Base-by-base conservation (phyloP, 345 rosid genomes). In the Euclidium syriacum region DNA sequence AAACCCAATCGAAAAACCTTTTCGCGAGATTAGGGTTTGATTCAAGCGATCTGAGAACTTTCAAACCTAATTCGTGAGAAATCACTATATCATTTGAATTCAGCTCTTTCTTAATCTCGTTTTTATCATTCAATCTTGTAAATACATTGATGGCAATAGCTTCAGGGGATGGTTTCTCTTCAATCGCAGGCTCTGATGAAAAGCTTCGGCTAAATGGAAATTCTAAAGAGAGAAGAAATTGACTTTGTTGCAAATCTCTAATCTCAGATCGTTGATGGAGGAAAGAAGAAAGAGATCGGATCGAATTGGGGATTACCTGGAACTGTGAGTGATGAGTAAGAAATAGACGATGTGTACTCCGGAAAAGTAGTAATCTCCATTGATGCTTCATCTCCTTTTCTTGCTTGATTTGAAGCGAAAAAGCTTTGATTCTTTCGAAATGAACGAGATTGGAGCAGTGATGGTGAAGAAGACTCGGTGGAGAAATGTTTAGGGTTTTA, bases 1-100 rank as follows among this genome's bases (percentile, higher is more conserved):
- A 22, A 64, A 83, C 84, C 90, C 96, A 94, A 40, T 72, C 14
- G 52, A 92, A 89, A 79, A 89, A 75, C 76, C 77, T 77, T 58
- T 57, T 46, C 1, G 98, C 96, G 23, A 65, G 82, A 49, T 71
- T 80, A 10, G 94, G 94, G 52, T 58, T 78, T n/a, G 85, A 76
- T 41, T 73, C 79, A 12, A 84, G 79, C 17, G 67, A 61, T 62
- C 49, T 72, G 67, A 94, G 66, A 53, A 77, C 85, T 55, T 78
- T 77, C 65, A 90, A 66, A 12, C 69, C 80, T 73, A 81, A 44
- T 2, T 85, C 91, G 52, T 77, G 82, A 39, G 36, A 78, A 43
- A 90, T 36, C 65, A 67, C 78, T 17, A 84, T 59, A 30, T 41
- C 48, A 58, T 58, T 75, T 52, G 39, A 71, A 59, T 82, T 83